phyloP scores from a whole-genome alignment of 2,329 filamentous ascomycete genomes.

The Stagonosporopsis vannaccii region DNA sequence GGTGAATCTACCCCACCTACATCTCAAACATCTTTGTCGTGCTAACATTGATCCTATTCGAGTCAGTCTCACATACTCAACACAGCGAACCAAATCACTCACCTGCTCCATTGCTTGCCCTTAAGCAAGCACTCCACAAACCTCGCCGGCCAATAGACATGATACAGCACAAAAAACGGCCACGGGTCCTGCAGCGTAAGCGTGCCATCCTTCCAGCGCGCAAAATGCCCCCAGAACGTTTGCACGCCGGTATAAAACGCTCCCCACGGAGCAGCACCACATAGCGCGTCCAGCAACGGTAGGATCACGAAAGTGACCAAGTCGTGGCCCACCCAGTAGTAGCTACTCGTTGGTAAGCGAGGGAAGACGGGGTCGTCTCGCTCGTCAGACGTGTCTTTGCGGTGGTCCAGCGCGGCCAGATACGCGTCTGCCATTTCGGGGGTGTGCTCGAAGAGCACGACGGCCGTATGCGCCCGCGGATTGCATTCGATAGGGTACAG shows the following conservation, averaged over 20 bases:
- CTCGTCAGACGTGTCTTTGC: constrained; percentile 16
- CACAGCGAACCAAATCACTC: not conserved
- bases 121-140: constrained; percentile 58
- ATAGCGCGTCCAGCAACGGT: constrained; percentile 40
- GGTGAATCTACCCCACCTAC: not conserved
- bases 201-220: constrained; percentile 60
- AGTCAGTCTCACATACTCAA: constrained; percentile 1
- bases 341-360: constrained; percentile 38
- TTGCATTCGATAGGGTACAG: constrained; percentile 77
- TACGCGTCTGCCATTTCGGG: constrained; percentile 40
- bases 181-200: constrained; percentile 59
- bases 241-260: constrained; percentile 34
- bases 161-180: constrained; percentile 61
- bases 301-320: constrained; percentile 59
- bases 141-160: constrained; percentile 61
- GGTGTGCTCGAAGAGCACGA: constrained; percentile 63
- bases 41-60: constrained; percentile 67
- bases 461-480: constrained; percentile 72
- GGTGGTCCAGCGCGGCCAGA: constrained; percentile 31
- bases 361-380: constrained; percentile 26
- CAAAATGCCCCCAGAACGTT: constrained; percentile 52
- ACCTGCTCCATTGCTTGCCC: constrained; percentile 63
- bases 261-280: constrained; percentile 23
- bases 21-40: constrained; percentile 65
- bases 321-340: constrained; percentile 75